phyloP scores from a whole-genome alignment of 129 eudicot species.

The Smallanthus sonchifolius region DNA sequence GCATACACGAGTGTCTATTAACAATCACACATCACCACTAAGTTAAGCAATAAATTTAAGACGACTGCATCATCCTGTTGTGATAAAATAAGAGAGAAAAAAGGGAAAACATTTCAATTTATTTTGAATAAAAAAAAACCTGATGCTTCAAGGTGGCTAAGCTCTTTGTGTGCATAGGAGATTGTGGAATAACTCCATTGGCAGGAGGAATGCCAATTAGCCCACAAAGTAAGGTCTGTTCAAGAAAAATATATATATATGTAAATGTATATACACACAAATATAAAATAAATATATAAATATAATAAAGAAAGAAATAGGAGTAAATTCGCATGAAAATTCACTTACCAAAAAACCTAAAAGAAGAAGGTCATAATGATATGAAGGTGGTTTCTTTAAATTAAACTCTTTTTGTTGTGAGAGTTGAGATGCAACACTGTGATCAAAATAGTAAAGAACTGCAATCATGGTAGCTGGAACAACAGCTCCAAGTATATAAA shows the following conservation, averaged over 20 bases:
- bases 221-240: slow-evolving; percentile 85
- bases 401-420: slow-evolving; percentile 95
- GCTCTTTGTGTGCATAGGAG: slow-evolving; percentile 98
- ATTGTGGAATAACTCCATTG: slow-evolving; percentile 97
- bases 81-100: not conserved
- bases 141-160: slow-evolving; percentile 97
- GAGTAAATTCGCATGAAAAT: not conserved
- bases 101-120: not conserved
- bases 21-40: slow-evolving; percentile 26
- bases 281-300: slow-evolving; percentile 1
- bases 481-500: slow-evolving; percentile 88
- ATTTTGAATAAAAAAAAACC: slow-evolving; percentile 32
- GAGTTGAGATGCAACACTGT: slow-evolving; percentile 98
- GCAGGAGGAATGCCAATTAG: slow-evolving; percentile 96
- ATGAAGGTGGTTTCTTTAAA: slow-evolving; percentile 86
- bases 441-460: slow-evolving; percentile 93
- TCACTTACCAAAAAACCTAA: slow-evolving; percentile 75
- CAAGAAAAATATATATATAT: not conserved
- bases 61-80: not conserved
- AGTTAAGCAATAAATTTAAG: slow-evolving; percentile 15
- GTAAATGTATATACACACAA: too few relatives aligned
- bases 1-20: slow-evolving; percentile 14
- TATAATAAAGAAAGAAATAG: not conserved
- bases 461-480: slow-evolving; percentile 99
- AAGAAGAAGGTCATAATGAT: slow-evolving; percentile 96